Conservation (phyloP, 1,139 yeast genomes). For the Geotrichum histeridarum region DNA sequence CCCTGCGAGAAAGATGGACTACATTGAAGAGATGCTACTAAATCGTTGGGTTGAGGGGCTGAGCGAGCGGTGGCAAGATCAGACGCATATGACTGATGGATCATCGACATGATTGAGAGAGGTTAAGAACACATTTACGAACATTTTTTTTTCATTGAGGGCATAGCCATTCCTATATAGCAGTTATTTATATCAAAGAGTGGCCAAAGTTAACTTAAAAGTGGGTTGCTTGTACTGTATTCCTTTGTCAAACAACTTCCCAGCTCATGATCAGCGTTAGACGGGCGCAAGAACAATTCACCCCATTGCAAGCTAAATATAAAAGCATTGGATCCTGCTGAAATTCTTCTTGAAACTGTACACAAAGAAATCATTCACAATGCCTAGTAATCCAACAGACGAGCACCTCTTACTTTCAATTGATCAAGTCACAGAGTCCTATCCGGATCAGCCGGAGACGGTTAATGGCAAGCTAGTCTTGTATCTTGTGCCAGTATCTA, state of each 20-base stretch:
- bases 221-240: no score
- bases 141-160: no score
- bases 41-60: slow-evolving; percentile 45
- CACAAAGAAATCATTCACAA: background rate
- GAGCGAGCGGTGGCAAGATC: slow-evolving; percentile 11
- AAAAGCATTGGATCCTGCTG: background rate
- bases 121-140: no score
- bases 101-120: no score
- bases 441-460: slow-evolving; percentile 2
- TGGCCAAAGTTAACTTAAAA: no score
- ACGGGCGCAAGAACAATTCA: no score
- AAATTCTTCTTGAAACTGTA: background rate
- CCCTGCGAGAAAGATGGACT: slow-evolving; percentile 41
- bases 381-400: background rate
- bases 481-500: slow-evolving; percentile 6
- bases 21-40: slow-evolving; percentile 44
- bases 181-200: no score
- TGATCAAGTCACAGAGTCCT: slow-evolving; percentile 14
- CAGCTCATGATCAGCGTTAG: no score
- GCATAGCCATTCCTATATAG: no score
- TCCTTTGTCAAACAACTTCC: no score
- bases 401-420: slow-evolving; percentile 11
- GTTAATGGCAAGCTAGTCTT: slow-evolving; percentile 10
- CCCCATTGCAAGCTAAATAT: background rate
- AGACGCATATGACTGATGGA: background rate